phyloP scores from a whole-genome alignment of 1,139 yeast genomes.

The Geotrichum europaeum region DNA sequence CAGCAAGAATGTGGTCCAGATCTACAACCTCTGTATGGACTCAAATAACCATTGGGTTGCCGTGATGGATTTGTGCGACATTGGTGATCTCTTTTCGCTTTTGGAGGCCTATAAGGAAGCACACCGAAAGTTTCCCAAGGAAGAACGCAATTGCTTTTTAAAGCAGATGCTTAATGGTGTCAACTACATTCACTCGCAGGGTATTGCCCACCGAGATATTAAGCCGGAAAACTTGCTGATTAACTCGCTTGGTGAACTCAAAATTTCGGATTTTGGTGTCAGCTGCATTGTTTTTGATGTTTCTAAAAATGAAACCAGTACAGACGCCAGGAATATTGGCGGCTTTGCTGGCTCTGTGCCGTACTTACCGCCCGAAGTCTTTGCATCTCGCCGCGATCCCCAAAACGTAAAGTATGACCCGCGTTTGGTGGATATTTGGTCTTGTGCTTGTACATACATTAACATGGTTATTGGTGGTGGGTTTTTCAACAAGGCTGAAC shows the following conservation, averaged over 20 bases:
- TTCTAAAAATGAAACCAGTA: constrained; percentile 8
- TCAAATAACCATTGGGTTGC: constrained; percentile 45
- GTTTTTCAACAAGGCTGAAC: constrained; percentile 31
- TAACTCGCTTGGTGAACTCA: constrained; percentile 62
- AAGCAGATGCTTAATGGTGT: constrained; percentile 70
- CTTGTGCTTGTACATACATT: constrained; percentile 86
- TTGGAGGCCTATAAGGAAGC: constrained; percentile 39
- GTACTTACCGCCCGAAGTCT: constrained; percentile 87
- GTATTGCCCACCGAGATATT: constrained; percentile 67
- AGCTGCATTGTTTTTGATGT: constrained; percentile 17
- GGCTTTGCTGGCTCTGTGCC: constrained; percentile 63
- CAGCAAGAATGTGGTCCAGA: constrained; percentile 62
- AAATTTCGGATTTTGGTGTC: constrained; percentile 58
- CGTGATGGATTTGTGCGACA: constrained; percentile 71
- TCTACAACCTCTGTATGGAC: constrained; percentile 49
- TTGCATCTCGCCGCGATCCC: constrained; percentile 26
- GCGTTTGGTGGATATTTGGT: constrained; percentile 79
- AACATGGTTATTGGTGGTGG: constrained; percentile 53
- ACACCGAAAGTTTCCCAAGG: constrained; percentile 27
- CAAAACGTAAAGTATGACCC: constrained; percentile 54
- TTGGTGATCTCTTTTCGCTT: constrained; percentile 63
- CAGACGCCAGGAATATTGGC: constrained; percentile 10
- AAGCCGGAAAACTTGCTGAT: constrained; percentile 66
- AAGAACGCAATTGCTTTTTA: constrained; percentile 56
- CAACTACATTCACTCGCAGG: constrained; percentile 63